Percentiles rank a stretch among this genome's conserved stretches.
Conservation (phyloP, 805 yeast species). For the Hanseniaspora mollemarum region DNA sequence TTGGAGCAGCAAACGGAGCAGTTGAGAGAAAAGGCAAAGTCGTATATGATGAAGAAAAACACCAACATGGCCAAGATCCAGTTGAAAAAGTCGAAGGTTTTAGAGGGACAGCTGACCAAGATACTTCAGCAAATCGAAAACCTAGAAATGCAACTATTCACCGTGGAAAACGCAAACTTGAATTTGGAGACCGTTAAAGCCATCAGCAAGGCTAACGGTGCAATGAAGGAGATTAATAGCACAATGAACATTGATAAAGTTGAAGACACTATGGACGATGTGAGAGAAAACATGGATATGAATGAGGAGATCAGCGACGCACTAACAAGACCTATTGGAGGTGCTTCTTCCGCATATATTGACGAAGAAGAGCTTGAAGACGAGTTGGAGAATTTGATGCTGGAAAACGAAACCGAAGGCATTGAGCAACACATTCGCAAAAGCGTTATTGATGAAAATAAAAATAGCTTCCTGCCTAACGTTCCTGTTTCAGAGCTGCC, state of each 20-base stretch:
- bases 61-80: conserved; percentile 66
- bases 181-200: conserved; percentile 97
- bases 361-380: conserved; percentile 93
- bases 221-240: conserved; percentile 92
- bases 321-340: conserved; percentile 82
- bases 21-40: conserved; percentile 71
- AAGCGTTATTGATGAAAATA: conserved; percentile 6
- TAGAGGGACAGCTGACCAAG: conserved; percentile 65
- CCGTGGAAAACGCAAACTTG: conserved; percentile 90
- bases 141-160: conserved; percentile 74
- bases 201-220: conserved; percentile 94
- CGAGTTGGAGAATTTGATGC: conserved; percentile 78
- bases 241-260: conserved; percentile 93
- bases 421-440: conserved; percentile 30
- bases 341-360: conserved; percentile 40
- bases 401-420: conserved; percentile 59
- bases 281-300: conserved; percentile 89
- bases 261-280: conserved; percentile 95
- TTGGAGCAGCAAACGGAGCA: conserved; percentile 72
- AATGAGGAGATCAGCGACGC: conserved; percentile 95
- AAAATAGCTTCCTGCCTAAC: conserved; percentile 9
- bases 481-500: conserved; percentile 15
- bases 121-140: conserved; percentile 81
- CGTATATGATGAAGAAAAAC: conserved; percentile 57
- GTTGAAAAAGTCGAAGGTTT: conserved; percentile 73